Evolutionary conservation across 306 rosid species (phyloP).

Genomic region (Acacia confusa): DNA sequence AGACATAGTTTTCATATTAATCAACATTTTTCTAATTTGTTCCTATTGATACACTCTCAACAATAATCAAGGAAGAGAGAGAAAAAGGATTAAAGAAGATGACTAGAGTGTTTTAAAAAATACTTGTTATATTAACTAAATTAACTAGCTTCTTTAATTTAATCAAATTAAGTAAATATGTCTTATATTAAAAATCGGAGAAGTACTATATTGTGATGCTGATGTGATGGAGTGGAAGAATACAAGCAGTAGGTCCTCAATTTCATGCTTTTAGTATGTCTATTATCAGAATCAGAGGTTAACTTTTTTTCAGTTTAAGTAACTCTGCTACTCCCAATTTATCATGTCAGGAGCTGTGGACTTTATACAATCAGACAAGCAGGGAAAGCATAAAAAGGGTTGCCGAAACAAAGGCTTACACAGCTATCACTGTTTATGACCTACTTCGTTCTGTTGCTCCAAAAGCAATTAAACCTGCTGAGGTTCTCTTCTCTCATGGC

Average conservation of each 20-base stretch:
- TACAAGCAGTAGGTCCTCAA: background rate
- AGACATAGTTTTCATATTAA: too few relatives aligned
- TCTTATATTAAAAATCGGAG: too few relatives aligned
- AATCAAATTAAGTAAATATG: too few relatives aligned
- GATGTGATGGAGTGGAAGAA: slow-evolving; percentile 7
- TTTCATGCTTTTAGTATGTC: background rate
- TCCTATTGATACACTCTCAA: too few relatives aligned
- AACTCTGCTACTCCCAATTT: slow-evolving; percentile 37
- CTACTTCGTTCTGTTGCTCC: slow-evolving; percentile 58
- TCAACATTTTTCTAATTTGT: too few relatives aligned
- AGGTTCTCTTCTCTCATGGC: slow-evolving; percentile 81
- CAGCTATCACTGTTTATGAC: slow-evolving; percentile 49
- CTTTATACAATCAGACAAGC: slow-evolving; percentile 55
- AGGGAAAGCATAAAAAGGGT: slow-evolving; percentile 44
- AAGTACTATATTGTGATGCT: background rate
- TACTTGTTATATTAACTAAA: too few relatives aligned
- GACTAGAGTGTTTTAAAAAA: too few relatives aligned
- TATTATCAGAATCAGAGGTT: background rate
- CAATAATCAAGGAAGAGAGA: too few relatives aligned
- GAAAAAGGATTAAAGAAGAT: too few relatives aligned
- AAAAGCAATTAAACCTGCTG: slow-evolving; percentile 62
- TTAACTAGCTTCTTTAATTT: too few relatives aligned
- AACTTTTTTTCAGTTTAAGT: background rate
- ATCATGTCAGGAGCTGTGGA: slow-evolving; percentile 50
- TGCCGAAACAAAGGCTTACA: slow-evolving; percentile 48